Conservation (phyloP, 2,329 filamentous ascomycete species). For the Echinosphaeria canescens region DNA sequence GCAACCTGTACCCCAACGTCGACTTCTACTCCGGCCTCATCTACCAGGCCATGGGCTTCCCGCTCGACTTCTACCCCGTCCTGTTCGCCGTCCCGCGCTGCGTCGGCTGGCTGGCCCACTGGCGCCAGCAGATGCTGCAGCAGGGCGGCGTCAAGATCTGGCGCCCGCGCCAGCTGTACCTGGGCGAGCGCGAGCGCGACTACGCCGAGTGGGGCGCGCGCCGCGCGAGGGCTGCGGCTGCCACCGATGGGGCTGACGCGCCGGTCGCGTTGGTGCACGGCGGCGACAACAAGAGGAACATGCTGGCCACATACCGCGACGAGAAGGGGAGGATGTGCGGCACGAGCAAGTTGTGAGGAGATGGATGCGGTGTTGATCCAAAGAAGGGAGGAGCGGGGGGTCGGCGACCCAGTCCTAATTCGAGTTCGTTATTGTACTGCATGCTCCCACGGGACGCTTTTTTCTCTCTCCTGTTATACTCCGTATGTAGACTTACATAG, state of each 20-base stretch:
- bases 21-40: conserved; percentile 29
- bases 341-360: conserved; percentile 8
- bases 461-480: too few relatives aligned
- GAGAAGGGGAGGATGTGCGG: conserved; percentile 11
- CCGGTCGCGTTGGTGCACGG: conserved; percentile 15
- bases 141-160: conserved; percentile 25
- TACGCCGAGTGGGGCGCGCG: conserved; percentile 13
- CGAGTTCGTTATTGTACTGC: too few relatives aligned
- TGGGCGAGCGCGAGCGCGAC: conserved; percentile 19
- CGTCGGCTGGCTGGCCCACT: conserved; percentile 27
- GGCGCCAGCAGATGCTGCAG: conserved; percentile 25
- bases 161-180: conserved; percentile 23
- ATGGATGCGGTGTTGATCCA: too few relatives aligned
- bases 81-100: conserved; percentile 26
- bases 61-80: conserved; percentile 27
- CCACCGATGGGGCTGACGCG: conserved; percentile 12
- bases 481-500: too few relatives aligned
- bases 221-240: too few relatives aligned
- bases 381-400: too few relatives aligned
- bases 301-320: conserved; percentile 16
- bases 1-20: conserved; percentile 26
- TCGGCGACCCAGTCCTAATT: too few relatives aligned
- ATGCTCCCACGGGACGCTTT: too few relatives aligned
- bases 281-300: conserved; percentile 18
- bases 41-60: conserved; percentile 29